phyloP scores from a whole-genome alignment of 129 eudicot genomes.

The Flaveria brownii region DNA sequence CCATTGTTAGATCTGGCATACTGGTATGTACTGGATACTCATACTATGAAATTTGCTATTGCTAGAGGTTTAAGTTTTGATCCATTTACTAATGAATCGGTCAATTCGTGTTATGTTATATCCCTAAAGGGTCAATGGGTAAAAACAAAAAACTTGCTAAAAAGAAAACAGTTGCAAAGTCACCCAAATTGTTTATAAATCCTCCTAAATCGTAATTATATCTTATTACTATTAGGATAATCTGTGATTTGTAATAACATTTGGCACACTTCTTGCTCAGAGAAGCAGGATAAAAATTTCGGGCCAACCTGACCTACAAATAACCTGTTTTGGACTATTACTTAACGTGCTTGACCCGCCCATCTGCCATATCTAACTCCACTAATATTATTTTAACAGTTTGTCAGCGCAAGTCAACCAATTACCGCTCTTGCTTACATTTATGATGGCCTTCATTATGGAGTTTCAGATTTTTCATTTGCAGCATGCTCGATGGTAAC shows the following conservation, averaged over 20 bases:
- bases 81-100: neutral
- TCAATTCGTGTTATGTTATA: neutral
- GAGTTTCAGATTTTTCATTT: conserved; percentile 64
- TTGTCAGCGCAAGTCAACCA: conserved; percentile 71
- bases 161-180: neutral
- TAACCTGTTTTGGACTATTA: neutral
- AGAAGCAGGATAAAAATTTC: neutral
- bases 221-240: neutral
- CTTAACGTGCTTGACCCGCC: neutral
- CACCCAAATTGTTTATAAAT: neutral
- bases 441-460: conserved; percentile 70
- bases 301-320: neutral
- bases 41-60: neutral
- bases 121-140: neutral
- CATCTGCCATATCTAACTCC: neutral
- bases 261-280: neutral
- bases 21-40: conserved; percentile 39
- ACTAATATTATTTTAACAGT: conserved; percentile 28
- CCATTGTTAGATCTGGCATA: conserved; percentile 58
- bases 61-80: neutral
- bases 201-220: neutral
- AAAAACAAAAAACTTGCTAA: neutral
- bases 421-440: conserved; percentile 67
- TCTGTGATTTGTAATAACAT: neutral
- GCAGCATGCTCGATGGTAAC: conserved; percentile 73